phyloP scores from a whole-genome alignment of 495 filamentous ascomycete genomes.

The Daldinia childiae region DNA sequence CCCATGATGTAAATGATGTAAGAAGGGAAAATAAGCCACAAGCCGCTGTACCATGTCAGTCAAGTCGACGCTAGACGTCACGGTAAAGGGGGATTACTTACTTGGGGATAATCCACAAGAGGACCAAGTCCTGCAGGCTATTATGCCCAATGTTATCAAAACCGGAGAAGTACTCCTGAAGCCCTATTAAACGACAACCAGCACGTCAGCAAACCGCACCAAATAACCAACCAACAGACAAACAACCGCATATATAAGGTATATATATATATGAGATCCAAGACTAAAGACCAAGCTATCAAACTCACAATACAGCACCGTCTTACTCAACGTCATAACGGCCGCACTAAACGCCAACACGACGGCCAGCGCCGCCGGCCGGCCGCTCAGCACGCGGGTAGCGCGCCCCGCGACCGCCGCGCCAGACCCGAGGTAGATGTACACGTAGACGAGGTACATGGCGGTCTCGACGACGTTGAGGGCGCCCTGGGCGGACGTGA shows the following conservation, averaged over 20 bases:
- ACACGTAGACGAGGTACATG: slow-evolving; percentile 76
- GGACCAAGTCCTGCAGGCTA: slow-evolving; percentile 60
- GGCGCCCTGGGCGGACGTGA: slow-evolving; percentile 77
- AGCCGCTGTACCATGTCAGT: slow-evolving; percentile 62
- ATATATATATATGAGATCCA: neutral
- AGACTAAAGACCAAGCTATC: neutral
- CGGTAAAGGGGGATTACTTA: slow-evolving; percentile 59
- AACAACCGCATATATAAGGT: neutral
- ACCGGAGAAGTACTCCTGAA: slow-evolving; percentile 80
- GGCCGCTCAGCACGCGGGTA: slow-evolving; percentile 61
- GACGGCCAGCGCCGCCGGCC: slow-evolving; percentile 68
- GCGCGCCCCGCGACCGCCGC: slow-evolving; percentile 42
- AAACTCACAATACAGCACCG: slow-evolving; percentile 79
- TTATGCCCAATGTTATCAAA: slow-evolving; percentile 87
- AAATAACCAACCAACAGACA: neutral
- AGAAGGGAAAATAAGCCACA: slow-evolving; percentile 78
- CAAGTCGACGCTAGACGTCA: neutral
- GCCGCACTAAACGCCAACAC: slow-evolving; percentile 73
- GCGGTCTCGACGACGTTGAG: slow-evolving; percentile 79
- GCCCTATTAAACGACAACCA: slow-evolving; percentile 56
- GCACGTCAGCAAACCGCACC: slow-evolving; percentile 2
- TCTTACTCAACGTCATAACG: slow-evolving; percentile 89
- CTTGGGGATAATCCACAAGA: slow-evolving; percentile 85
- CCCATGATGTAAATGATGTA: slow-evolving; percentile 77
- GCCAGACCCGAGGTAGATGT: slow-evolving; percentile 64